Evolutionary conservation across 768 basidiomycete genomes (phyloP).

Genomic region (Lactarius akahatsu): DNA sequence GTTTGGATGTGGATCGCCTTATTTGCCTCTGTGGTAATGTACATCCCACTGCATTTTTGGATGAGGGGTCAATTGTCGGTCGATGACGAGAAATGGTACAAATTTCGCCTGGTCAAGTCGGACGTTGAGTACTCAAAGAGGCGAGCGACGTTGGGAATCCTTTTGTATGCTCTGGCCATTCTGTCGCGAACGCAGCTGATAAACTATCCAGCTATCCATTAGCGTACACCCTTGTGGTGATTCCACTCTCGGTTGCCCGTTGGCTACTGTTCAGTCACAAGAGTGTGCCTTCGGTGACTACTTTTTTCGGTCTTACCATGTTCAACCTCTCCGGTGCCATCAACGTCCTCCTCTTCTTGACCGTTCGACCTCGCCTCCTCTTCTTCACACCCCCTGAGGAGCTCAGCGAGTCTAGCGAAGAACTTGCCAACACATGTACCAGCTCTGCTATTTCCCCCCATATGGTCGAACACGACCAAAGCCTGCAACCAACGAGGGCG

Average conservation of each 20-base stretch:
- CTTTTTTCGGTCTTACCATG: conserved; percentile 35
- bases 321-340: conserved; percentile 28
- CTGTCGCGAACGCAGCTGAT: not conserved
- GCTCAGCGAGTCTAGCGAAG: too few species aligned
- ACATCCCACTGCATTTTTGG: conserved; percentile 40
- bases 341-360: too few species aligned
- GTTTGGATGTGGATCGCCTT: conserved; percentile 48
- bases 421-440: too few species aligned
- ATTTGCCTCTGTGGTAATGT: conserved; percentile 37
- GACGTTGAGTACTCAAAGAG: conserved; percentile 16
- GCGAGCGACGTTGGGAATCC: conserved; percentile 19
- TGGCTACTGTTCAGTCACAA: conserved; percentile 38
- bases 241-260: conserved; percentile 43
- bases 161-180: conserved; percentile 33
- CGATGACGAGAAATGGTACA: conserved; percentile 38
- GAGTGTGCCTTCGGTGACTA: conserved; percentile 35
- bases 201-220: conserved; percentile 38
- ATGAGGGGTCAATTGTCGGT: conserved; percentile 37
- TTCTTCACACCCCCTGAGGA: too few species aligned
- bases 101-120: conserved; percentile 30
- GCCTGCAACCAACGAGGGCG: too few species aligned
- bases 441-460: too few species aligned
- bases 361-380: too few species aligned
- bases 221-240: conserved; percentile 40
- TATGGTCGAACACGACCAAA: too few species aligned